Base-by-base conservation (phyloP, 2,329 filamentous ascomycete genomes). In the Colletotrichum sp. region DNA sequence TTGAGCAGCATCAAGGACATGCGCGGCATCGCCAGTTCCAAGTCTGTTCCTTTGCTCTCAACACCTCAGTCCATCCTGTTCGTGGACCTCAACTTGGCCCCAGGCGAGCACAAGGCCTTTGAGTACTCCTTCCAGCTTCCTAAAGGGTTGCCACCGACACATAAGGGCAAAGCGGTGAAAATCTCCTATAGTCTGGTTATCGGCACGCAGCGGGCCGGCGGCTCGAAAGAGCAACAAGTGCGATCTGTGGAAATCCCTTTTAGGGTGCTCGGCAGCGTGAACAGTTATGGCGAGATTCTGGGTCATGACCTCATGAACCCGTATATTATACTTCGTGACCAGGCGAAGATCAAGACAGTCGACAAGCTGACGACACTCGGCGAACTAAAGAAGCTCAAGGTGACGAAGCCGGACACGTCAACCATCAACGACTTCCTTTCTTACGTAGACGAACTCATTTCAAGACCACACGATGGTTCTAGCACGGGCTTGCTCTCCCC, bases 11-110 rank as follows among this genome's bases (percentile, higher is more conserved):
- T 99, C 82, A 96, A 96, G 81, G 96, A 99, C 82, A 98, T 99
- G 95, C 94, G 96, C 78, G 95, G 94, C 5, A 93, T 94, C 67
- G 94, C 94, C 30, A 97, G 94, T 82, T 94, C 95, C 36, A 96
- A 95, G 82, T 94, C 95, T 4, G 93, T 99, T 58, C 97, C 97
- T 0, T 87, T 99, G 63, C 89, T 99, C n/a, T 97, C 95, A 18
- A 99, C 96, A 7, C 96, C 96, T 2, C 97, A 99, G 85, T 98
- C 96, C 3, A 95, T 99, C 77, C 87, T 99, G 15, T 99, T 99
- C 83, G 97, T 99, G 69, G 96, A 99, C 83, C 87, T 99, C 72
- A 93, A 94, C 80, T 90, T 99, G 26, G 93, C 91, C 8, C 96
- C 97, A 0, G 97, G 96, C 2, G 96, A 99, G 85, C 98, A 95